These are phyloP conservation scores for Malus sylvestris DNA, from an alignment of 306 rosid genomes.

Conservation along the genomic window DNA sequence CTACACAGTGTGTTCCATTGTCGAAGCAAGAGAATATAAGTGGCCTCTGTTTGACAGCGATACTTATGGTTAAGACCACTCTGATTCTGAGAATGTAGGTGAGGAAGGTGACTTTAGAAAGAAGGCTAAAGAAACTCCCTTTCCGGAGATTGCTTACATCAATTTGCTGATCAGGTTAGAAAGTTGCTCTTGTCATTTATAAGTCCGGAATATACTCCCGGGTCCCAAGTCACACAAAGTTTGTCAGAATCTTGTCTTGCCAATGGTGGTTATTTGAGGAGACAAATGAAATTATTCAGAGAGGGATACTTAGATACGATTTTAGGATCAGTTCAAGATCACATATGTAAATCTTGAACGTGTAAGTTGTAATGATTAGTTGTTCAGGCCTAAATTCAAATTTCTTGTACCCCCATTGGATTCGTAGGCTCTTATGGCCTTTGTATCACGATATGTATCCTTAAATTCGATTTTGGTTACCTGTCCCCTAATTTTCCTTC, in stretches of 20 bases:
- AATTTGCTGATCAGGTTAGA: background rate
- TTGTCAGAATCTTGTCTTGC: background rate
- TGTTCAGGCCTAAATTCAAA: background rate
- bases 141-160: background rate
- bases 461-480: background rate
- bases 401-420: background rate
- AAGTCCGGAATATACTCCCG: background rate
- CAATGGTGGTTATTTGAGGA: background rate
- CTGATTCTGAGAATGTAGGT: background rate
- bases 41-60: background rate
- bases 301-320: background rate
- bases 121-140: background rate
- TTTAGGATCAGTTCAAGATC: background rate
- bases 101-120: background rate
- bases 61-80: background rate
- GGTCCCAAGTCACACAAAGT: background rate
- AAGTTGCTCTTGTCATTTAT: background rate
- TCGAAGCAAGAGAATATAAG: background rate
- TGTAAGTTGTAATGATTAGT: background rate
- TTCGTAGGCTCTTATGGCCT: background rate
- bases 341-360: background rate
- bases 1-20: background rate
- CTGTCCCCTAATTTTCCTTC: background rate
- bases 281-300: background rate
- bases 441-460: background rate